These are phyloP conservation scores for Yarrowia deformans DNA, from an alignment of 805 yeast species.

Conservation along the genomic window DNA sequence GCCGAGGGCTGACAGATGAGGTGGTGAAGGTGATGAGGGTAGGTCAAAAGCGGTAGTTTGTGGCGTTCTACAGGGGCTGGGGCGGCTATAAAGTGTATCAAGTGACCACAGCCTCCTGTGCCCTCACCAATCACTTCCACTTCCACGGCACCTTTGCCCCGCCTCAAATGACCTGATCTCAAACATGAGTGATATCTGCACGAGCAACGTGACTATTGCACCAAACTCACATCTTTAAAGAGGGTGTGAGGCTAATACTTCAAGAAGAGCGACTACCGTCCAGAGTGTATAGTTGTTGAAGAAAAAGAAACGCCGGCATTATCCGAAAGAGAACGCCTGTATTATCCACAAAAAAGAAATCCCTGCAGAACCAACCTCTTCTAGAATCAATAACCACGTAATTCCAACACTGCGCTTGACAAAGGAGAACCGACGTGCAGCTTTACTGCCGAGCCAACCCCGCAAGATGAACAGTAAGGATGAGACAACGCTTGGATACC, in stretches of 20 bases:
- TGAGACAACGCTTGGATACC: too few species aligned
- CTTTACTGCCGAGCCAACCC: not conserved
- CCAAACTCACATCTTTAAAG: not conserved
- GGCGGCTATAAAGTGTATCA: too few species aligned
- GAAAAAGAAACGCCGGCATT: not conserved
- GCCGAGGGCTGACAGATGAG: not conserved
- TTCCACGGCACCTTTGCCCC: not conserved
- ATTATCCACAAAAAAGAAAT: not conserved
- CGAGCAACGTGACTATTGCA: conserved; percentile 18
- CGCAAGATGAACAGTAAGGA: not conserved
- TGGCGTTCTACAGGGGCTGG: too few species aligned
- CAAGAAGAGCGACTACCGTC: too few species aligned
- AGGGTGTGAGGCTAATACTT: not conserved
- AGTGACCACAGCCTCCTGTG: too few species aligned
- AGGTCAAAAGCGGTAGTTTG: too few species aligned
- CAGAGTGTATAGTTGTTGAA: not conserved
- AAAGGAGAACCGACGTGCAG: not conserved
- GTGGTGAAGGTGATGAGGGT: too few species aligned
- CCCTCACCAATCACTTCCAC: too few species aligned
- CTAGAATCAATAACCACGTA: not conserved
- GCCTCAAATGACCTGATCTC: conserved; percentile 10
- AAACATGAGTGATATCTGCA: conserved; percentile 18
- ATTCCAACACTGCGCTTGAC: not conserved
- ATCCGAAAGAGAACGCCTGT: not conserved
- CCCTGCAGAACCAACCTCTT: not conserved